Evolutionary conservation across 2,329 filamentous ascomycete genomes (phyloP).

Genomic region (Geosmithia morbida): DNA sequence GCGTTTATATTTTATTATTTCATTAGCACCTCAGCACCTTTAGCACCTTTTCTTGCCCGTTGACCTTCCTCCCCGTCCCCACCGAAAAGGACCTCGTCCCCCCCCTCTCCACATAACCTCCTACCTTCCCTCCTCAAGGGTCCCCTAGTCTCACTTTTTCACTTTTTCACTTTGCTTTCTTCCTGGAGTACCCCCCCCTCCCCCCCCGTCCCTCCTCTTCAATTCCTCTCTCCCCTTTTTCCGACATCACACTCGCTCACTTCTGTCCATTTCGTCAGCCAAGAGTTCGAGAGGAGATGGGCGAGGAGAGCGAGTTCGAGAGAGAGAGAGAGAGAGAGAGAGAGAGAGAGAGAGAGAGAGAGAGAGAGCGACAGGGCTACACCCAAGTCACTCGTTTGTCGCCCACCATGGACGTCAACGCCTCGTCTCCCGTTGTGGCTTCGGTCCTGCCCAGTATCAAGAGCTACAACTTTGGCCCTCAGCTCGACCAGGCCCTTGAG

Average conservation of each 20-base stretch:
- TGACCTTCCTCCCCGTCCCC: neutral
- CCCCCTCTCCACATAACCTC: neutral
- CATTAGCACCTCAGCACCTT: too few relatives aligned
- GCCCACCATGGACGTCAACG: constrained; percentile 38
- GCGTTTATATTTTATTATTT: neutral
- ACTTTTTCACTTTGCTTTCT: neutral
- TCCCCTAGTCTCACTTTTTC: neutral
- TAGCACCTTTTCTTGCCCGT: too few relatives aligned
- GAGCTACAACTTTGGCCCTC: constrained; percentile 34
- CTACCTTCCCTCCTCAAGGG: neutral
- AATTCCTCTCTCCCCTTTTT: neutral
- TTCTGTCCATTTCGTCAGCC: neutral
- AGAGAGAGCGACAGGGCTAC: neutral
- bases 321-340: too few relatives aligned
- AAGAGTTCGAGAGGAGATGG: too few relatives aligned
- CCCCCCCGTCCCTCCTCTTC: neutral
- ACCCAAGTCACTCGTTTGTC: neutral
- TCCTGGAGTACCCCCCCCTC: neutral
- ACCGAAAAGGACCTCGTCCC: neutral
- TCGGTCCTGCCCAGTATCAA: constrained; percentile 53
- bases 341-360: neutral
- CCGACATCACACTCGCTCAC: neutral
- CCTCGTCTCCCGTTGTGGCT: constrained; percentile 52
- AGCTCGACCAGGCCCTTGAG: constrained; percentile 40
- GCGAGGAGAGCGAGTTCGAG: too few relatives aligned